These are phyloP conservation scores for Magnolia officinalis DNA, from an alignment of 164 flowering plant species.

Conservation along the genomic window DNA sequence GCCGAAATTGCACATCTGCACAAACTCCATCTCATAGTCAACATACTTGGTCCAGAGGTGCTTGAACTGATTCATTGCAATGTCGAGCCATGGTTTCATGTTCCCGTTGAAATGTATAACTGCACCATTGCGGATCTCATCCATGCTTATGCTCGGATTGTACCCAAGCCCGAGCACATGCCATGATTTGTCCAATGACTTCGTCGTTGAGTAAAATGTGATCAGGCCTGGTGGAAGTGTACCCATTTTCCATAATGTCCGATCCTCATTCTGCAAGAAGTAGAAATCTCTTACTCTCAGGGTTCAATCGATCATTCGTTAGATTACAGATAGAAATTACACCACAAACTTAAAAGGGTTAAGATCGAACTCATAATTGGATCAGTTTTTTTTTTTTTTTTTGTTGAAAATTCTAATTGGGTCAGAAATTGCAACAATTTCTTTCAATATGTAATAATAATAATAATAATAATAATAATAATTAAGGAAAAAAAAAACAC, in stretches of 20 bases:
- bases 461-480: too few relatives aligned
- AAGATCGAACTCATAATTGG: too few relatives aligned
- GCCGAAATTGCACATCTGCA: conserved; percentile 94
- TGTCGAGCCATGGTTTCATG: conserved; percentile 99
- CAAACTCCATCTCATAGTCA: conserved; percentile 84
- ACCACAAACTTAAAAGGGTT: not conserved
- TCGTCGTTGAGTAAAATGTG: conserved; percentile 76
- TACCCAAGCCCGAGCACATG: conserved; percentile 88
- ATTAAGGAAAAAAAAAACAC: not conserved
- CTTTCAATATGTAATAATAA: not conserved
- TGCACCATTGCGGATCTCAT: conserved; percentile 80
- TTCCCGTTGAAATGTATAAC: conserved; percentile 86
- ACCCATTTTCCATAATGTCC: conserved; percentile 67
- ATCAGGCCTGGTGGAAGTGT: conserved; percentile 80
- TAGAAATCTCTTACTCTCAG: not conserved
- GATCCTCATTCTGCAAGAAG: conserved; percentile 56
- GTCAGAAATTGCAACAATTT: not conserved
- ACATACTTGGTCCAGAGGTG: conserved; percentile 85
- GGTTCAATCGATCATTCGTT: too few relatives aligned
- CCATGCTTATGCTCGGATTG: conserved; percentile 91
- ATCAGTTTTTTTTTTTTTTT: too few relatives aligned
- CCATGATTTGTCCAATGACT: conserved; percentile 89
- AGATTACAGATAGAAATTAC: not conserved
- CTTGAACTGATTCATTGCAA: conserved; percentile 82
- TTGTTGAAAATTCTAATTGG: not conserved